phyloP scores from a whole-genome alignment of 192 early-diverging fungal species.

The Pilaira anomala region DNA sequence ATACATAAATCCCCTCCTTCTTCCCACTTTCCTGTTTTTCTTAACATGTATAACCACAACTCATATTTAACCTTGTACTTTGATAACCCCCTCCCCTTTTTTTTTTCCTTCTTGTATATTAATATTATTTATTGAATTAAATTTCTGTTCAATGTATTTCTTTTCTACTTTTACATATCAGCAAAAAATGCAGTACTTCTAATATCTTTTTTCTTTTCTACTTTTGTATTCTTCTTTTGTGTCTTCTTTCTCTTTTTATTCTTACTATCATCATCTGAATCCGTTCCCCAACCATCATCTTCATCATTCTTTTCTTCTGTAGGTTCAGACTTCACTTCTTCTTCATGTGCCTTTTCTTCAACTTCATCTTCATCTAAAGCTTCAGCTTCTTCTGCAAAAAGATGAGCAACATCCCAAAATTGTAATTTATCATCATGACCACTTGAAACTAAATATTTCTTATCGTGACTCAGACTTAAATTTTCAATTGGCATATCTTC shows the following conservation, averaged over 20 bases:
- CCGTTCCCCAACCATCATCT: constrained; percentile 19
- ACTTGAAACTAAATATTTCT: constrained; percentile 73
- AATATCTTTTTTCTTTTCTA: constrained; percentile 5
- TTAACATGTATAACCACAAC: background rate
- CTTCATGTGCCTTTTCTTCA: constrained; percentile 44
- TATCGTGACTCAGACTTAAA: constrained; percentile 67
- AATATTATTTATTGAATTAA: too few species aligned
- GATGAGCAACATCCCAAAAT: constrained; percentile 82
- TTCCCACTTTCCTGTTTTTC: too few species aligned
- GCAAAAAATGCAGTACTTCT: constrained; percentile 15
- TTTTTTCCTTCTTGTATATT: background rate
- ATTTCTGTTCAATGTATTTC: too few species aligned
- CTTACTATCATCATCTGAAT: constrained; percentile 11
- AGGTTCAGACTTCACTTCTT: background rate
- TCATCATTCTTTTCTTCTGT: constrained; percentile 32
- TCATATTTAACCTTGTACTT: constrained; percentile 1
- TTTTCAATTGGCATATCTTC: constrained; percentile 88
- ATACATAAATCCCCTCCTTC: too few species aligned
- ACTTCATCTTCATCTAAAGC: constrained; percentile 45
- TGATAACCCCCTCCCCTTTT: background rate
- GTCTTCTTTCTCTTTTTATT: constrained; percentile 26
- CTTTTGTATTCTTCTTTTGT: constrained; percentile 18
- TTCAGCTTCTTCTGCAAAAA: constrained; percentile 50
- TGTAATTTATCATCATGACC: constrained; percentile 84
- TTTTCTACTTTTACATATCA: constrained; percentile 16